phyloP scores from a whole-genome alignment of 2,329 filamentous ascomycete species.

The Plectosphaerella sp. region DNA sequence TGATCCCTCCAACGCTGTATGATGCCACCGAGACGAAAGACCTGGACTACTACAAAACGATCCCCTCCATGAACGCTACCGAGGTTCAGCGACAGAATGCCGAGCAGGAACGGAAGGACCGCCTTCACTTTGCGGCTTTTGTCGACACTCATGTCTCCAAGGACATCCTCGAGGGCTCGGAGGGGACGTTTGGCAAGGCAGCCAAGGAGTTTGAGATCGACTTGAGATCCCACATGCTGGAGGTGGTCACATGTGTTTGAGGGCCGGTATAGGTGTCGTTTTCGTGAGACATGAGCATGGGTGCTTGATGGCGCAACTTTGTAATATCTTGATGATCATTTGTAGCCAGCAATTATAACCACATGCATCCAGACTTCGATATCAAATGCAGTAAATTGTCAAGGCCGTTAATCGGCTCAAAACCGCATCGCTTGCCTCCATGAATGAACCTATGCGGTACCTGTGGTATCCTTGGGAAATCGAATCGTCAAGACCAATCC shows the following conservation, averaged over 20 bases:
- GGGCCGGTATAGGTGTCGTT: background rate
- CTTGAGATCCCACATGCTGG: background rate
- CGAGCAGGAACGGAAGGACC: background rate
- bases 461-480: too few relatives aligned
- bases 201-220: background rate
- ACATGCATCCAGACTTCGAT: too few relatives aligned
- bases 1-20: background rate
- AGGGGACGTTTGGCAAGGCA: background rate
- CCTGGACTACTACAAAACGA: background rate
- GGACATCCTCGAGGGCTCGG: background rate
- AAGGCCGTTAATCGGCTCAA: too few relatives aligned
- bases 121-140: background rate
- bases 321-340: too few relatives aligned
- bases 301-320: too few relatives aligned
- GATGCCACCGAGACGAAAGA: background rate
- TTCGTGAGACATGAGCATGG: too few relatives aligned
- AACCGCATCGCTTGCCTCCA: too few relatives aligned
- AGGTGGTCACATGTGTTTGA: background rate
- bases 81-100: background rate
- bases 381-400: too few relatives aligned
- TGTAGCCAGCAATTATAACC: too few relatives aligned
- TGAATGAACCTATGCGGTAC: too few relatives aligned
- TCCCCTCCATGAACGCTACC: background rate
- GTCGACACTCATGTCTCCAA: background rate
- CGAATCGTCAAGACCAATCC: too few relatives aligned